phyloP scores from a whole-genome alignment of 768 basidiomycete species.

The Russula olivacea region DNA sequence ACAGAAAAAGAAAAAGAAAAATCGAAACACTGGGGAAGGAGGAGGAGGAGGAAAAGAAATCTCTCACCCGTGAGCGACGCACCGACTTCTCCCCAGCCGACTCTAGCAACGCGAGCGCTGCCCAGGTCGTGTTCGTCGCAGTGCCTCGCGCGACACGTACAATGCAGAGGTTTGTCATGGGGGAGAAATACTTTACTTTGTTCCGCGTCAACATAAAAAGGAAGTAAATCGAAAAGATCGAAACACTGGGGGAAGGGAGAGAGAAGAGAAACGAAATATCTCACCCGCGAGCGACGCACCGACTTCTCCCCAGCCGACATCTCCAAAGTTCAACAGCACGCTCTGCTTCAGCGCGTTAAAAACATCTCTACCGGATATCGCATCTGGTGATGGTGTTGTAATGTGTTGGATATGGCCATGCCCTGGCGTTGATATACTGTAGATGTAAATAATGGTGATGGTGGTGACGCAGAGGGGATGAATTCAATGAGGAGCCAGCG shows the following conservation, averaged over 20 bases:
- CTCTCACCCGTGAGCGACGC: slow-evolving; percentile 60
- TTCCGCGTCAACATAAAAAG: background rate
- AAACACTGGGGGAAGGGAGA: too few relatives aligned
- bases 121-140: slow-evolving; percentile 76
- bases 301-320: slow-evolving; percentile 81
- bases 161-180: slow-evolving; percentile 74
- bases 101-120: slow-evolving; percentile 55
- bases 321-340: slow-evolving; percentile 69
- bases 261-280: slow-evolving; percentile 24
- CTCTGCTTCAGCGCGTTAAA: slow-evolving; percentile 66
- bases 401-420: slow-evolving; percentile 42
- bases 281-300: slow-evolving; percentile 63
- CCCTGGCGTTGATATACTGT: slow-evolving; percentile 80
- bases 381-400: slow-evolving; percentile 38
- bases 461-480: slow-evolving; percentile 36
- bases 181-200: slow-evolving; percentile 85
- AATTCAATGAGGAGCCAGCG: slow-evolving; percentile 88
- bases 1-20: background rate
- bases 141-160: slow-evolving; percentile 73
- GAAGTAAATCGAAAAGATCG: background rate
- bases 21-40: background rate
- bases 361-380: slow-evolving; percentile 63
- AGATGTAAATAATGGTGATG: slow-evolving; percentile 40
- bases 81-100: slow-evolving; percentile 64
- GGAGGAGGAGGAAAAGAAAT: background rate